Base-by-base conservation (phyloP, 257 asterid species). In the Ocimum tenuiflorum region DNA sequence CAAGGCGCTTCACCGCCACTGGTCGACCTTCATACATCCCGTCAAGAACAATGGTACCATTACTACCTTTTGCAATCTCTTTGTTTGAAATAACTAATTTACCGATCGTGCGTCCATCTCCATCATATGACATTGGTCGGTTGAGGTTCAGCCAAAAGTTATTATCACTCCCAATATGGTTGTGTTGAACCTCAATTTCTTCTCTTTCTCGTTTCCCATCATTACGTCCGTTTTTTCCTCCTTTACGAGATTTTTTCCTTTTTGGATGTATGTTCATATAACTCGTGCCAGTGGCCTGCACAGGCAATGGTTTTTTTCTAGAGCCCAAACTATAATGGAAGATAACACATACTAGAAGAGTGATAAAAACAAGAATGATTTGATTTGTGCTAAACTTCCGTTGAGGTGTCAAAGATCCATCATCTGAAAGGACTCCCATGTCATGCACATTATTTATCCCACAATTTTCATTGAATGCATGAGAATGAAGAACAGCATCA, bases 1-100 rank as follows among this genome's bases (percentile, higher is more conserved):
- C 96, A 60, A 92, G 94, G 69, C 99, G 95, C 79, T 92, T 92
- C 77, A 92, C 99, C 14, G 97, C 97, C 69, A 89, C 97, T 24
- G 78, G 81, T 43, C 96, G 96, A 22, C 97, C 88, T 60, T 85
- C 95, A 72, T 86, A 86, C 66, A 77, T 73, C 41, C 99, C 99
- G 80, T 92, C 99, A 61, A 92, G 86, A 63, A 92, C 88, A 70
- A 92, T 75, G 23, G 99, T 92, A 19, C 97, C 99, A 35, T 89
- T 87, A 70, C 99, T 92, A 67, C 99, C 97, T 80, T 83, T 89
- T 42, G 88, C 99, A 59, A 92, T 89, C 86, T 82, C 94, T 64
- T 81, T 81, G 67, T 63, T 70, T 43, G 91, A 85, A 65, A 89
- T 87, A 77, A 83, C 76, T 69, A 92, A 77, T 77, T 84, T 92